phyloP scores from a whole-genome alignment of 495 filamentous ascomycete genomes.

The Talaromyces wortmannii region DNA sequence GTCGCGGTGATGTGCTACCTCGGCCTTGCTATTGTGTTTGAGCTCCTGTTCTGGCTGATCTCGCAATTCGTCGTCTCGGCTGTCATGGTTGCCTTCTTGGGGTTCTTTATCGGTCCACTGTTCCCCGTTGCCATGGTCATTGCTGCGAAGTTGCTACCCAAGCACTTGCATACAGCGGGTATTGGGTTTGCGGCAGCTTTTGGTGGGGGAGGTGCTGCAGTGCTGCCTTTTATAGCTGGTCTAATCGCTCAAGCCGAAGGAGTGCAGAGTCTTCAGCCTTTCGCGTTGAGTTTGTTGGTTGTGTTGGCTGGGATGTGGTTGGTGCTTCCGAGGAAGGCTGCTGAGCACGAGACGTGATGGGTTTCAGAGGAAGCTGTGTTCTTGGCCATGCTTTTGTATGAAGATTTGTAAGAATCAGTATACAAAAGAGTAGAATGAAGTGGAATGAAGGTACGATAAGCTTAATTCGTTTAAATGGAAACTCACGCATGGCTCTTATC shows the following conservation, averaged over 20 bases:
- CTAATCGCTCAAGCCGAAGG: slow-evolving; percentile 66
- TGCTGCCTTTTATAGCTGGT: slow-evolving; percentile 68
- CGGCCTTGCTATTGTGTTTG: slow-evolving; percentile 35
- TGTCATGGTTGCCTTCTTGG: slow-evolving; percentile 55
- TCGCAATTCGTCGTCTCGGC: slow-evolving; percentile 64
- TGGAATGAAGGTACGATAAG: too few relatives aligned
- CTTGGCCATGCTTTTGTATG: too few relatives aligned
- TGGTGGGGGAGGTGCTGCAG: slow-evolving; percentile 61
- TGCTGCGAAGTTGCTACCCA: slow-evolving; percentile 68
- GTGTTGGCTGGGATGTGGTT: slow-evolving; percentile 8
- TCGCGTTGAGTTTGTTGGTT: slow-evolving; percentile 43
- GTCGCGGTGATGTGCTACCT: slow-evolving; percentile 24
- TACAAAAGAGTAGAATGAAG: too few relatives aligned
- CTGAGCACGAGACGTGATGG: background rate
- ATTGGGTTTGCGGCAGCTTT: slow-evolving; percentile 77
- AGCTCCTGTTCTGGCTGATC: slow-evolving; percentile 58
- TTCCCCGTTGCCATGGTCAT: slow-evolving; percentile 70
- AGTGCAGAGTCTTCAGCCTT: slow-evolving; percentile 60
- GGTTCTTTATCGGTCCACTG: slow-evolving; percentile 56
- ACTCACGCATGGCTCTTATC: too few relatives aligned
- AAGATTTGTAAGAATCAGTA: too few relatives aligned
- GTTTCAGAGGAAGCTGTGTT: too few relatives aligned
- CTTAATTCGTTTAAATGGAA: too few relatives aligned
- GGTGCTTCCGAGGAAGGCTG: background rate
- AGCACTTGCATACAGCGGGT: slow-evolving; percentile 64